A percentile compares a stretch with the other conserved stretches of the same genome.
Conservation (phyloP, 257 asterid genomes). For the Petrea volubilis region DNA sequence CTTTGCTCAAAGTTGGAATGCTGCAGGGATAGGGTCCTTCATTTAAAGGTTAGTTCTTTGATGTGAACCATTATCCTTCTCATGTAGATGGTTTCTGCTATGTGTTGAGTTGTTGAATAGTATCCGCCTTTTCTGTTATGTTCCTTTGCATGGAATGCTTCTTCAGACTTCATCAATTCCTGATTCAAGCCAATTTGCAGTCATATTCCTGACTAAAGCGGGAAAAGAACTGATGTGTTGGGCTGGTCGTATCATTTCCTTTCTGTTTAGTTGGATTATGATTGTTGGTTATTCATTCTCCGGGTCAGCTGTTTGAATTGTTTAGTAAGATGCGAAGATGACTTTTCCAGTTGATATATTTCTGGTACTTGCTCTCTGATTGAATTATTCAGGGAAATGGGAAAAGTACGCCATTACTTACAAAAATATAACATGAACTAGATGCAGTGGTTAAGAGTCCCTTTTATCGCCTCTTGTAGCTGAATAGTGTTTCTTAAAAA, state of each 20-base stretch:
- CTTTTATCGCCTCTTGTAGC: not conserved
- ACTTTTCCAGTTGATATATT: not conserved
- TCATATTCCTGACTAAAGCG: not conserved
- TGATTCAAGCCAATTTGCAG: not conserved
- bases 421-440: not conserved
- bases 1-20: slow-evolving; percentile 81
- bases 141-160: slow-evolving; percentile 13
- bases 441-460: not conserved
- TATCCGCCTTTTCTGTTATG: slow-evolving; percentile 13
- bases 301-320: not conserved
- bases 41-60: slow-evolving; percentile 63
- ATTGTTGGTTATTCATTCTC: not conserved
- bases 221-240: not conserved
- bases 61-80: slow-evolving; percentile 4
- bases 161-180: slow-evolving; percentile 10
- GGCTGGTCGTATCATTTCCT: not conserved
- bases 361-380: not conserved
- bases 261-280: not conserved
- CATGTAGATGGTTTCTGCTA: slow-evolving; percentile 20
- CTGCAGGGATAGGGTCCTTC: slow-evolving; percentile 74
- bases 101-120: not conserved
- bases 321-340: not conserved
- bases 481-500: not conserved
- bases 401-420: not conserved
- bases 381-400: not conserved